Evolutionary conservation across 2,329 filamentous ascomycete genomes (phyloP).

Genomic region (Coniella vitis): DNA sequence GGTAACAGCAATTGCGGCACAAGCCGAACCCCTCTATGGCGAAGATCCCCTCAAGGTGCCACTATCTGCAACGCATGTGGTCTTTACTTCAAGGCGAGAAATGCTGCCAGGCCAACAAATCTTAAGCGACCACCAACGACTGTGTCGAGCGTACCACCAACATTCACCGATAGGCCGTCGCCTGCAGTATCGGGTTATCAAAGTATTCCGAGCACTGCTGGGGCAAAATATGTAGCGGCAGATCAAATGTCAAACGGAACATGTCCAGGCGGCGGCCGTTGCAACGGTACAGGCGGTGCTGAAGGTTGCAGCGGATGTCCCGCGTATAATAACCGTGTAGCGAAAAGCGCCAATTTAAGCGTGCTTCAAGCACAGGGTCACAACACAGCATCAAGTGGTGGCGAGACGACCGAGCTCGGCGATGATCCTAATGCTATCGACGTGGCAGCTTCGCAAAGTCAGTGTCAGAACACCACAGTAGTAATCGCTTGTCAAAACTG

Average conservation of each 20-base stretch:
- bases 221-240: conserved; percentile 68
- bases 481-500: conserved; percentile 96
- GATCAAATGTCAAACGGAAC: conserved; percentile 75
- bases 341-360: conserved; percentile 73
- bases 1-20: conserved; percentile 80
- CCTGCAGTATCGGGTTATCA: conserved; percentile 32
- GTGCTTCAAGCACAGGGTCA: conserved; percentile 40
- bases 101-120: conserved; percentile 83
- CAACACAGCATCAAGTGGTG: conserved; percentile 22
- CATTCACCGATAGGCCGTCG: conserved; percentile 33
- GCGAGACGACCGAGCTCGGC: conserved; percentile 18
- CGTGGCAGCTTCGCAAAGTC: conserved; percentile 38
- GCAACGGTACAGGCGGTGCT: conserved; percentile 92
- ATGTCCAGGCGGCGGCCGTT: conserved; percentile 88
- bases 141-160: conserved; percentile 37
- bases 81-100: conserved; percentile 87
- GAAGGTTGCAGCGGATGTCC: conserved; percentile 94
- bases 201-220: conserved; percentile 32
- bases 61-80: conserved; percentile 98
- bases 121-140: conserved; percentile 67
- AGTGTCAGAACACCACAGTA: conserved; percentile 47
- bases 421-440: conserved; percentile 41
- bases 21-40: conserved; percentile 89
- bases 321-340: conserved; percentile 92
- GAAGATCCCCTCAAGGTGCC: conserved; percentile 82